phyloP scores from a whole-genome alignment of 1,139 yeast genomes.

The Pneumocystis sp. region DNA sequence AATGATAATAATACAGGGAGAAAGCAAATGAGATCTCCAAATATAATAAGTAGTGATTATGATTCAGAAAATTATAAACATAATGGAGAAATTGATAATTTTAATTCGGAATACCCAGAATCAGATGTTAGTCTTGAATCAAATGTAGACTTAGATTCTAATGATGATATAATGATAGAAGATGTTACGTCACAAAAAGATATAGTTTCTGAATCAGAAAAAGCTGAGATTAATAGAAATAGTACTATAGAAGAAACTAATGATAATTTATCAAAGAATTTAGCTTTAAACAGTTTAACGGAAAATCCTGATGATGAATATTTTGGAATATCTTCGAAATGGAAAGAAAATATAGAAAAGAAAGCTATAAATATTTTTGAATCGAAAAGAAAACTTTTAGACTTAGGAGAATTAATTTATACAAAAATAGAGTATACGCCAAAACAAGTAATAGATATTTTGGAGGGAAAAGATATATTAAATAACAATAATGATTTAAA shows the following conservation, averaged over 20 bases:
- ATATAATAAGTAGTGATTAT: conserved; percentile 32
- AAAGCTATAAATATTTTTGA: not conserved
- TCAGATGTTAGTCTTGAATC: not conserved
- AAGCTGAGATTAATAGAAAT: conserved; percentile 8
- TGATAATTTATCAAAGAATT: conserved; percentile 5
- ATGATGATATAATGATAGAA: conserved; percentile 34
- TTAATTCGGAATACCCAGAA: conserved; percentile 16
- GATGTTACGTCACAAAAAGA: conserved; percentile 25
- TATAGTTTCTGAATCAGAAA: conserved; percentile 11
- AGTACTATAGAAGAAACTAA: conserved; percentile 14
- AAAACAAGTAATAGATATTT: conserved; percentile 27
- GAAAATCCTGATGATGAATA: not conserved
- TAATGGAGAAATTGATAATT: conserved; percentile 12
- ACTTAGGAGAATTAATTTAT: not conserved
- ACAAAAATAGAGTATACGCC: conserved; percentile 6
- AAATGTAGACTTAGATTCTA: conserved; percentile 15
- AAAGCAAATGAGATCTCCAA: conserved; percentile 17
- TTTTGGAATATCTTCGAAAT: not conserved
- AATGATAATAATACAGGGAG: conserved; percentile 28
- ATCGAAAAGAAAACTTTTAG: not conserved
- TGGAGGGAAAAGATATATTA: conserved; percentile 29
- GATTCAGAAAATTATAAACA: conserved; percentile 7
- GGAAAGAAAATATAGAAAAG: not conserved
- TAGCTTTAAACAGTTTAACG: not conserved
- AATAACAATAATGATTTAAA: not conserved